phyloP scores from a whole-genome alignment of 768 basidiomycete species.

The Lentinula boryana region DNA sequence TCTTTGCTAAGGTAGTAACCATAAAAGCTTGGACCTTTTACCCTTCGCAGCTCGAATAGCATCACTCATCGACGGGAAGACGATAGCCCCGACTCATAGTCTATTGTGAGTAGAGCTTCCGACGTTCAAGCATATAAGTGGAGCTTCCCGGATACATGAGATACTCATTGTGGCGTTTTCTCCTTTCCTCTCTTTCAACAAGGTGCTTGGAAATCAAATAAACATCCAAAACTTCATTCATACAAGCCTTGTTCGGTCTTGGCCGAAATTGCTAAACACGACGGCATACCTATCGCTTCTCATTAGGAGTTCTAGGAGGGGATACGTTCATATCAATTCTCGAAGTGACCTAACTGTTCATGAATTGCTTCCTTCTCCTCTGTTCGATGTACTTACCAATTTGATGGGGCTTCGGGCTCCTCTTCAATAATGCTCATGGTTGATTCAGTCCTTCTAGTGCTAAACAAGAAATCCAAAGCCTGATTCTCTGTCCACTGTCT shows the following conservation, averaged over 20 bases:
- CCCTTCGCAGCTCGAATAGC: no score
- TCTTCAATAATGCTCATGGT: no score
- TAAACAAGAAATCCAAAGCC: no score
- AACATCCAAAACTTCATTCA: slow-evolving; percentile 79
- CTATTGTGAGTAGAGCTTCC: no score
- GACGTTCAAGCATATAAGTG: no score
- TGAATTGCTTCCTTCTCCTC: slow-evolving; percentile 5
- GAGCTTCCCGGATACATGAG: not conserved
- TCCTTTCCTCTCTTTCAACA: slow-evolving; percentile 3
- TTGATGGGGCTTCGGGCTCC: no score
- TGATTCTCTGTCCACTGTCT: not conserved
- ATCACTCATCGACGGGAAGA: no score
- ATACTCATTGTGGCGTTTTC: slow-evolving; percentile 10
- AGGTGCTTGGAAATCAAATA: slow-evolving; percentile 74
- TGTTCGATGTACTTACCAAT: not conserved
- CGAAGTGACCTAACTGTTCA: slow-evolving; percentile 5
- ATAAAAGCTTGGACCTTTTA: no score
- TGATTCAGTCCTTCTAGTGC: no score
- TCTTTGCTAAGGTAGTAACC: no score
- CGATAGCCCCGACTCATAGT: no score
- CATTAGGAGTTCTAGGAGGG: slow-evolving; percentile 23
- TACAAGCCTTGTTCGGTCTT: slow-evolving; percentile 97
- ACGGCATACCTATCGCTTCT: no score
- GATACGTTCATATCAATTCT: slow-evolving; percentile 37
- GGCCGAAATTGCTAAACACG: slow-evolving; percentile 84